phyloP scores from a whole-genome alignment of 1,284 basidiomycete species.

The Cyathus olla region DNA sequence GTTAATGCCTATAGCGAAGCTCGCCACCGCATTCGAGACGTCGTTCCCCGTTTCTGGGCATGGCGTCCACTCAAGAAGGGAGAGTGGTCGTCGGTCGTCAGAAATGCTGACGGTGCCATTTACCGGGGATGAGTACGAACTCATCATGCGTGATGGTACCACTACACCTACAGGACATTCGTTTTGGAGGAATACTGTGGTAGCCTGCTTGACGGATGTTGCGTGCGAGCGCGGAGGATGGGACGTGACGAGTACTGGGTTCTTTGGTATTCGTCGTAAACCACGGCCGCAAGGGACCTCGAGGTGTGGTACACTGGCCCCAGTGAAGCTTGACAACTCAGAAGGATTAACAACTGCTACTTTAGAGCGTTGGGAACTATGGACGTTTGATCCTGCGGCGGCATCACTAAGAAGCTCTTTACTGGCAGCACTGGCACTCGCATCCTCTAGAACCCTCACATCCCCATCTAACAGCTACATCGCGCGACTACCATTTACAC shows the following conservation, averaged over 20 bases:
- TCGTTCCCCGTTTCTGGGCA: slow-evolving; percentile 83
- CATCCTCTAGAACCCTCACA: slow-evolving; percentile 32
- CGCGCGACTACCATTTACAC: slow-evolving; percentile 82
- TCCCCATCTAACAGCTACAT: slow-evolving; percentile 32
- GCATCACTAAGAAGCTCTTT: slow-evolving; percentile 60
- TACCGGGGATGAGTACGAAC: slow-evolving; percentile 61
- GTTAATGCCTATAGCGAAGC: slow-evolving; percentile 54
- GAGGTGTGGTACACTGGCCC: slow-evolving; percentile 26
- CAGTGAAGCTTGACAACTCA: slow-evolving; percentile 21
- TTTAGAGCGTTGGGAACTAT: slow-evolving; percentile 84
- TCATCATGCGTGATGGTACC: slow-evolving; percentile 48
- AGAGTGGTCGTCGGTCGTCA: slow-evolving; percentile 58
- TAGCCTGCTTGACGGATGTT: slow-evolving; percentile 66
- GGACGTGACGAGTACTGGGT: slow-evolving; percentile 65
- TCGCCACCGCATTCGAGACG: slow-evolving; percentile 56
- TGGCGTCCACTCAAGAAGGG: slow-evolving; percentile 79
- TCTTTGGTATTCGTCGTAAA: slow-evolving; percentile 76
- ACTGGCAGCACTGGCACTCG: slow-evolving; percentile 55
- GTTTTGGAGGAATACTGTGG: slow-evolving; percentile 65
- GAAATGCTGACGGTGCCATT: slow-evolving; percentile 63
- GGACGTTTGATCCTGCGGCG: slow-evolving; percentile 74
- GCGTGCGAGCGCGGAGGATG: slow-evolving; percentile 80
- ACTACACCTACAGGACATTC: slow-evolving; percentile 45
- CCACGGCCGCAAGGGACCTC: slow-evolving; percentile 56
- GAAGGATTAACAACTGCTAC: slow-evolving; percentile 69